Evolutionary conservation across 169 alveolate species (phyloP), one percentile per base, ranked within the genome.

Genomic region (Plasmodium ovale): DNA sequence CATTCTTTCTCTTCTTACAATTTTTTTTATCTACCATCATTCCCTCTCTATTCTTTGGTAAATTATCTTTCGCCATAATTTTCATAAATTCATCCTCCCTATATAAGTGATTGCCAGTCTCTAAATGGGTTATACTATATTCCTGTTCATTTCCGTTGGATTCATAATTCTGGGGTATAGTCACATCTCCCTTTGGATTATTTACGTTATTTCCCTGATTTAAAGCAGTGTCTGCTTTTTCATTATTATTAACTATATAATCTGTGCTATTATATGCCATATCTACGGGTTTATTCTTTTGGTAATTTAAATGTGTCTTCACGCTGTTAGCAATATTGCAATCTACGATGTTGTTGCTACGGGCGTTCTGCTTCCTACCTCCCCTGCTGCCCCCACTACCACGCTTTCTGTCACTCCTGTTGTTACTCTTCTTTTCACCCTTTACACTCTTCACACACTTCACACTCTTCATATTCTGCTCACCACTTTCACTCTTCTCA

Each of bases 1-100:
- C 6, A 31, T 74, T 74, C 4, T 74, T 74, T 67, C 44, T 53
- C 77, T 74, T 74, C 16, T 74, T 23, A 0, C 9, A 31, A 37
- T 12, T 47, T 49, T 60, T 44, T 23, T 77, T 62, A 31, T 60
- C 19, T 44, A 39, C 9, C 44, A 68, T 37, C 44, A 39, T 14
- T 39, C 71, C 56, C 29, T 65, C 68, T 14, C 27, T 60, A 31
- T 39, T 27, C 37, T 25, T 60, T 9, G 7, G 35, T 23, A n/a
- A 44, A 14, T 72, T 72, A 54, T 72, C 67, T n/a, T 58, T 35
- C 12, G 54, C 3, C 21, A 14, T 72, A 16, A 54, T 25, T n/a
- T 54, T 51, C 42, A 27, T 19, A 72, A 54, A 35, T 72, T 12
- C 37, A 33, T 54, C 47, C 21, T 58, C 58, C 49, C 54, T 54